Percentiles rank a stretch among this genome's conserved stretches.
These are phyloP conservation scores for Anthostomella pinea DNA, from an alignment of 2,329 filamentous ascomycete genomes.

Conservation along the genomic window DNA sequence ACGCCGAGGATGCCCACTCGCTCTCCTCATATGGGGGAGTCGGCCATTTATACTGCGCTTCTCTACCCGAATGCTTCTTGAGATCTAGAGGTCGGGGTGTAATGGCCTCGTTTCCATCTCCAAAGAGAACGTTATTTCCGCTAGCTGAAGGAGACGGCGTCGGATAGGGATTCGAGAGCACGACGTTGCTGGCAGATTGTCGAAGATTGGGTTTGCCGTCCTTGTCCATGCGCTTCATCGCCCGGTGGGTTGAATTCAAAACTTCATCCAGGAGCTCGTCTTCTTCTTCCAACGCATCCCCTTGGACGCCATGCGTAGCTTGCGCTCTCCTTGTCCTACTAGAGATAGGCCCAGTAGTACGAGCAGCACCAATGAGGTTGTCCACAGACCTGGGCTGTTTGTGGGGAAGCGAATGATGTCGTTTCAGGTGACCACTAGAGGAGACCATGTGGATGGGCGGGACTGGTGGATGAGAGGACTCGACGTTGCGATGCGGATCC, in stretches of 20 bases:
- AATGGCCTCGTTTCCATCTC: conserved; percentile 58
- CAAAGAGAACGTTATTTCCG: conserved; percentile 72
- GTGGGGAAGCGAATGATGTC: conserved; percentile 63
- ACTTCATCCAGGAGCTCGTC: conserved; percentile 93
- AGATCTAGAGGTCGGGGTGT: conserved; percentile 71
- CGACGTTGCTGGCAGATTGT: conserved; percentile 64
- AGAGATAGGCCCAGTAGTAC: conserved; percentile 61
- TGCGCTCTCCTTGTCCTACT: conserved; percentile 78
- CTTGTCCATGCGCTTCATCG: conserved; percentile 67
- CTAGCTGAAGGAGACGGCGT: conserved; percentile 77
- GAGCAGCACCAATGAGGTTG: conserved; percentile 56
- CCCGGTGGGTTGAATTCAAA: conserved; percentile 71
- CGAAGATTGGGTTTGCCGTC: conserved; percentile 49
- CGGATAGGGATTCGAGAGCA: conserved; percentile 59
- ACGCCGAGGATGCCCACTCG: conserved; percentile 83
- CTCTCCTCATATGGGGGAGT: conserved; percentile 93
- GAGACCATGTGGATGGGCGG: conserved; percentile 52
- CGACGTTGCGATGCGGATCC: conserved; percentile 50
- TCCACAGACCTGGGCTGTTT: conserved; percentile 63
- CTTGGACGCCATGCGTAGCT: conserved; percentile 72
- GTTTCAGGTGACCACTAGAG: conserved; percentile 55
- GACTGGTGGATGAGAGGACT: conserved; percentile 44
- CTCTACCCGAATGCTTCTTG: conserved; percentile 48
- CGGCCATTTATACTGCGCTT: conserved; percentile 72
- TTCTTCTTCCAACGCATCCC: conserved; percentile 94